Conservation (phyloP, 495 filamentous ascomycete species). For the Penicillium chermesinum region DNA sequence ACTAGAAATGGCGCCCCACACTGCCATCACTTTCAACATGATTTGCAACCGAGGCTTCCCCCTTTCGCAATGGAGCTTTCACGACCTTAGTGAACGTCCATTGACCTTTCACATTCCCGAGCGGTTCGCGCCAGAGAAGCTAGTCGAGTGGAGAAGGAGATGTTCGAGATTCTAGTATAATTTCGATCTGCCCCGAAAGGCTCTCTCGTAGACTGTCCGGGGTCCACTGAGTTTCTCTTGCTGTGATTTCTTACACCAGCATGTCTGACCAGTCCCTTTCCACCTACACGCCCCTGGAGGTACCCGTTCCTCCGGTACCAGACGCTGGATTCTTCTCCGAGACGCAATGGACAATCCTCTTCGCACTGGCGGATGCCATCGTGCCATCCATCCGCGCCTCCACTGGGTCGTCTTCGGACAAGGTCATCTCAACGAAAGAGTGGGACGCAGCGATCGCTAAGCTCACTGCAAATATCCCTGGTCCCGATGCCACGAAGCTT, state of each 20-base stretch:
- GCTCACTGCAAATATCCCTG: slow-evolving; percentile 24
- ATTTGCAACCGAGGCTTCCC: slow-evolving; percentile 13
- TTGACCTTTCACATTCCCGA: background rate
- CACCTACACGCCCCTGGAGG: slow-evolving; percentile 35
- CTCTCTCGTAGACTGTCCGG: background rate
- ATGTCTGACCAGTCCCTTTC: slow-evolving; percentile 24
- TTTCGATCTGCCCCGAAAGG: background rate
- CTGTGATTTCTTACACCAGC: background rate
- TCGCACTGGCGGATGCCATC: slow-evolving; percentile 51
- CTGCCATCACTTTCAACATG: background rate
- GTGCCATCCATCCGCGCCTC: slow-evolving; percentile 46
- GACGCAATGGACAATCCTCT: slow-evolving; percentile 51
- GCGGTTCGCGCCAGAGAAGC: background rate
- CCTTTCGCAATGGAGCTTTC: background rate
- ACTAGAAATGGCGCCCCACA: background rate
- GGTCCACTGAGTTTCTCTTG: background rate
- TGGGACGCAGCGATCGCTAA: slow-evolving; percentile 28
- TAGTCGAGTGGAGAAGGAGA: background rate
- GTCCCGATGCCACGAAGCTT: slow-evolving; percentile 26
- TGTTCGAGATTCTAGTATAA: background rate
- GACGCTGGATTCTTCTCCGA: slow-evolving; percentile 38
- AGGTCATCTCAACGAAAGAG: slow-evolving; percentile 33
- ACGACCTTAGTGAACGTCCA: background rate
- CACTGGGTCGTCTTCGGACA: slow-evolving; percentile 22
- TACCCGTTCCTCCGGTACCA: slow-evolving; percentile 38